phyloP scores from a whole-genome alignment of 2,329 filamentous ascomycete genomes.

The Arthroderma sp. region DNA sequence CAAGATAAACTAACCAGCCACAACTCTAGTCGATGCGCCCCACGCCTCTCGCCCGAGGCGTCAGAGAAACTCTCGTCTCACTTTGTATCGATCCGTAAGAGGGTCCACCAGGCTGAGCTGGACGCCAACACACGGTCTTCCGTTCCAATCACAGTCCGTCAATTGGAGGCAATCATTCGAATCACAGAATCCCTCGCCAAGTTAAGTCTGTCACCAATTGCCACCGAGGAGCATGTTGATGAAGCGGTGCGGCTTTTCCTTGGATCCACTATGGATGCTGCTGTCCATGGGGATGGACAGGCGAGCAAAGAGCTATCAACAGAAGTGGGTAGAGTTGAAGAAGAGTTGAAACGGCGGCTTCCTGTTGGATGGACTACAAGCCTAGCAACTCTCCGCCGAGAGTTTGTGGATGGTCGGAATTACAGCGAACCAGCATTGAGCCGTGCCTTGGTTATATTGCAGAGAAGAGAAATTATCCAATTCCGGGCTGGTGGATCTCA shows the following conservation, averaged over 20 bases:
- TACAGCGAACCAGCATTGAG: constrained; percentile 81
- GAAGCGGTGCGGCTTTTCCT: constrained; percentile 96
- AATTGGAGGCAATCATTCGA: constrained; percentile 91
- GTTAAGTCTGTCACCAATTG: constrained; percentile 69
- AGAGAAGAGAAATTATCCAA: constrained; percentile 62
- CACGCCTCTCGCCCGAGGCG: constrained; percentile 76
- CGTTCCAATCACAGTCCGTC: constrained; percentile 94
- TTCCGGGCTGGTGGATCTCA: constrained; percentile 37
- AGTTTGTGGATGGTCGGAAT: constrained; percentile 84
- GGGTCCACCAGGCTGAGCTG: constrained; percentile 82
- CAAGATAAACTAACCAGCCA: neutral
- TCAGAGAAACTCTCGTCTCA: constrained; percentile 93
- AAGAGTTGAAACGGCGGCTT: constrained; percentile 72
- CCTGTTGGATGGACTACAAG: constrained; percentile 95
- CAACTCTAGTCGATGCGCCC: constrained; percentile 64
- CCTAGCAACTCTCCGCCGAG: constrained; percentile 67
- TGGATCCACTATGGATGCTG: constrained; percentile 93
- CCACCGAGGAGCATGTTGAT: constrained; percentile 83
- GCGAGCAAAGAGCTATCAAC: constrained; percentile 83
- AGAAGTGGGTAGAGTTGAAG: constrained; percentile 73
- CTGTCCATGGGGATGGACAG: constrained; percentile 73
- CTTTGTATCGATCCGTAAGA: constrained; percentile 88
- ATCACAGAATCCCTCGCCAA: constrained; percentile 96
- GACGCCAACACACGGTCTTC: constrained; percentile 81
- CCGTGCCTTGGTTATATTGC: constrained; percentile 70